Evolutionary conservation across 805 yeast species (phyloP).

Genomic region (Pichia cephalocereana): DNA sequence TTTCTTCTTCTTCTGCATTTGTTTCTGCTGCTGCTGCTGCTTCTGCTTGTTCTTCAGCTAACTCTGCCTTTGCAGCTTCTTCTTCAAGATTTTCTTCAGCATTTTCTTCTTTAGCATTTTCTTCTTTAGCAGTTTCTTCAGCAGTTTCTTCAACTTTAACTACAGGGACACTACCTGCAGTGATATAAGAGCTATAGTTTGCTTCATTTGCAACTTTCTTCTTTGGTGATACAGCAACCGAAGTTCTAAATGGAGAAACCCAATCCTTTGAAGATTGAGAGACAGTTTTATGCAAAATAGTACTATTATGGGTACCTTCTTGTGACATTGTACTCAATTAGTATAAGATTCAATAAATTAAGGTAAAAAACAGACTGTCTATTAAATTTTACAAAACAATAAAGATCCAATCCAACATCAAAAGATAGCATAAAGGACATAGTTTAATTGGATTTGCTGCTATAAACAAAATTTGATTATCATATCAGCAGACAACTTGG

Average conservation of each 20-base stretch:
- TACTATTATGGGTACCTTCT: neutral
- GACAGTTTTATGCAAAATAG: constrained; percentile 6
- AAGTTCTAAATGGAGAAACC: constrained; percentile 24
- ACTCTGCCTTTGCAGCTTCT: neutral
- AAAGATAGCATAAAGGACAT: too few species aligned
- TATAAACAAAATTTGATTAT: too few species aligned
- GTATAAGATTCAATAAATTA: neutral
- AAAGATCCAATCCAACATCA: too few species aligned
- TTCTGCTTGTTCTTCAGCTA: too few species aligned
- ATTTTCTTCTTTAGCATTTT: neutral
- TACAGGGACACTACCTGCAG: constrained; percentile 4
- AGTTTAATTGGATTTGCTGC: too few species aligned
- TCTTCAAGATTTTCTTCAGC: neutral
- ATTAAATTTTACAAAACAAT: too few species aligned
- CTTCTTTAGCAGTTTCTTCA: neutral
- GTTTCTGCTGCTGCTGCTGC: neutral
- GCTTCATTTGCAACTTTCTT: constrained; percentile 4
- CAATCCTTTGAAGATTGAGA: constrained; percentile 8
- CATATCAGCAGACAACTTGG: too few species aligned
- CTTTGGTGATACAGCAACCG: neutral
- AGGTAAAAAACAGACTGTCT: too few species aligned
- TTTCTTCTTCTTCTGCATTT: neutral
- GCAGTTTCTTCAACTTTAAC: neutral
- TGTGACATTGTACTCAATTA: neutral
- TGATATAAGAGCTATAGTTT: constrained; percentile 4